phyloP scores from a whole-genome alignment of 2,329 filamentous ascomycete genomes.

The Ophiocordyceps camponoti-saundersi region DNA sequence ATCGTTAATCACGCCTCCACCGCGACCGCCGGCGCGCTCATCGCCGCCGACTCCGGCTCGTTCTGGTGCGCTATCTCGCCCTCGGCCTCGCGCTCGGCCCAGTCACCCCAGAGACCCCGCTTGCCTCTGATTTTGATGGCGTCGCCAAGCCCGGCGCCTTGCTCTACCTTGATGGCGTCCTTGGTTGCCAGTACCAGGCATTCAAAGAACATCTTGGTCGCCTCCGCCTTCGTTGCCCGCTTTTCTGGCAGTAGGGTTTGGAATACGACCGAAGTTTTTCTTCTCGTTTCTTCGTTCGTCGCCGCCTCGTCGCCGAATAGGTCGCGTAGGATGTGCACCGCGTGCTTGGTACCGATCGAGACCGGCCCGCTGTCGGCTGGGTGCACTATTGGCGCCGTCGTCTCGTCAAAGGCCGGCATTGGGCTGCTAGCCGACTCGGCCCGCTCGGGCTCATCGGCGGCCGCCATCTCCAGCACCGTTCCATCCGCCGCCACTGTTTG shows the following conservation, averaged over 20 bases:
- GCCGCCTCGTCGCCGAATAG: conserved; percentile 63
- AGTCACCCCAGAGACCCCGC: conserved; percentile 89
- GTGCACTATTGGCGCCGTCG: conserved; percentile 56
- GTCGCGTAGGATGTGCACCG: conserved; percentile 84
- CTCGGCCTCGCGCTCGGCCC: conserved; percentile 66
- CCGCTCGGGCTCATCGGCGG: conserved; percentile 36
- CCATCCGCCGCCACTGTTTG: conserved; percentile 38
- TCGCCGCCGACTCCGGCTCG: conserved; percentile 20
- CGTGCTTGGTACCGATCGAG: conserved; percentile 83
- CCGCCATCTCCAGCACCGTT: conserved; percentile 48
- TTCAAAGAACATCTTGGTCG: conserved; percentile 99
- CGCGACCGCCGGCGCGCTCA: conserved; percentile 15
- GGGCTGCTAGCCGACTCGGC: conserved; percentile 24
- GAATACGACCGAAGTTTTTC: conserved; percentile 66
- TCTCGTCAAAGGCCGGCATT: conserved; percentile 59
- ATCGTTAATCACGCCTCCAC: conserved; percentile 17
- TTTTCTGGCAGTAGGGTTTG: conserved; percentile 77
- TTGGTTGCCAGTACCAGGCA: conserved; percentile 91
- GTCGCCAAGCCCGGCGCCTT: conserved; percentile 59
- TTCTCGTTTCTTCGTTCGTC: conserved; percentile 52
- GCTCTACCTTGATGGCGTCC: conserved; percentile 93
- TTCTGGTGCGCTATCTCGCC: conserved; percentile 40
- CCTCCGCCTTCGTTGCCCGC: conserved; percentile 69
- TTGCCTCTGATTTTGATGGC: conserved; percentile 77
- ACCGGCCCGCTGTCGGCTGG: conserved; percentile 74